Evolutionary conservation across 1,284 basidiomycete species (phyloP).

Genomic region (Violaceomyces palustris): DNA sequence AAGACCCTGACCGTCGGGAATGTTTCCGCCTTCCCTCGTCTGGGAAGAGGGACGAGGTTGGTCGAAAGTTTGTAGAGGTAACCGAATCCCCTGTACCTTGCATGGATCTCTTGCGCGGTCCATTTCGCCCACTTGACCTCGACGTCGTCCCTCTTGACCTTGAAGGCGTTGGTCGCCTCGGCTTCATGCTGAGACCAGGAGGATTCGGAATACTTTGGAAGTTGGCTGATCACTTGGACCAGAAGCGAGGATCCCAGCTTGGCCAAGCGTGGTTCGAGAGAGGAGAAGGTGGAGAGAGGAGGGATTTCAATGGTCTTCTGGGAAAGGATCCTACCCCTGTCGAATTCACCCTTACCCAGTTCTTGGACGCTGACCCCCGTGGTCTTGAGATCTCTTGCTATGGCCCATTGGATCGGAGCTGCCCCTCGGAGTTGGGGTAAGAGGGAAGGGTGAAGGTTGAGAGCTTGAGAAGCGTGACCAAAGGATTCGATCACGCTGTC

Average conservation of each 20-base stretch:
- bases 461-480: constrained; percentile 58
- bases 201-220: constrained; percentile 58
- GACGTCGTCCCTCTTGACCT: constrained; percentile 18
- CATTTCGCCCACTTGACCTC: constrained; percentile 25
- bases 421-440: constrained; percentile 84
- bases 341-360: constrained; percentile 27
- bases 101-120: constrained; percentile 29
- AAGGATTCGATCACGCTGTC: constrained; percentile 66
- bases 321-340: constrained; percentile 25
- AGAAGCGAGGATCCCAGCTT: constrained; percentile 66
- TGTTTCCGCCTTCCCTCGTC: background rate
- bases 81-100: constrained; percentile 27
- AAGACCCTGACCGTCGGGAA: constrained; percentile 4
- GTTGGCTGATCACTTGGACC: constrained; percentile 65
- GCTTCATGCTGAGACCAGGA: constrained; percentile 26
- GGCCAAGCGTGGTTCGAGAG: constrained; percentile 64
- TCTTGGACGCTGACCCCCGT: constrained; percentile 44
- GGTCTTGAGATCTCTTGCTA: constrained; percentile 52
- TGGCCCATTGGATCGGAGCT: constrained; percentile 81
- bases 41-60: constrained; percentile 4
- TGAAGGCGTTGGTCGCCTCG: constrained; percentile 25
- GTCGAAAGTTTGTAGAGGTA: constrained; percentile 30
- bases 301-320: constrained; percentile 55
- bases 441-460: constrained; percentile 89
- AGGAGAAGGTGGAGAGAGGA: constrained; percentile 58